Percentiles rank a stretch among this genome's conserved stretches.
phyloP scores from a whole-genome alignment of 306 rosid species.

The Trifolium fragiferum region DNA sequence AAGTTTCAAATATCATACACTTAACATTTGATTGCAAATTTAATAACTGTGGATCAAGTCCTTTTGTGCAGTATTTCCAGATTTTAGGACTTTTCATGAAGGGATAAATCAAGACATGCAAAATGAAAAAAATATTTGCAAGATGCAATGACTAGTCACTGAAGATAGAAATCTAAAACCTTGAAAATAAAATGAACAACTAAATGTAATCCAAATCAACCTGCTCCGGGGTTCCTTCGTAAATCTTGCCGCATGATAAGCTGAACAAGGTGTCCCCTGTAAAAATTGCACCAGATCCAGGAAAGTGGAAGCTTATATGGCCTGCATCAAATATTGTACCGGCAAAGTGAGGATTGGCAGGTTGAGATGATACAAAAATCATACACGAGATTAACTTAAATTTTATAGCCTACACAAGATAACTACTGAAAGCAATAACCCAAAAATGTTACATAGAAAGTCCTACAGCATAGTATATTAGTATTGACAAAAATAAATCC shows the following conservation, averaged over 20 bases:
- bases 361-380: constrained; percentile 32
- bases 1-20: constrained; percentile 28
- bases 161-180: constrained; percentile 30
- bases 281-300: constrained; percentile 84
- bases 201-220: constrained; percentile 52
- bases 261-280: constrained; percentile 96
- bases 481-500: constrained; percentile 31
- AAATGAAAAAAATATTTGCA: constrained; percentile 8
- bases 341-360: background rate
- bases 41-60: constrained; percentile 15
- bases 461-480: constrained; percentile 4
- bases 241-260: constrained; percentile 94
- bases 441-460: constrained; percentile 11
- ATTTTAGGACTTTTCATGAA: constrained; percentile 17
- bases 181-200: constrained; percentile 29
- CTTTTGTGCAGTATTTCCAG: constrained; percentile 29
- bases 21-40: background rate
- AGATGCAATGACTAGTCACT: constrained; percentile 13
- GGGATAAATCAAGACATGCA: constrained; percentile 23
- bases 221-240: constrained; percentile 94
- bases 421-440: constrained; percentile 9
- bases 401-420: constrained; percentile 27
- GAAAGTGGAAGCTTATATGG: constrained; percentile 91
- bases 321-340: constrained; percentile 55
- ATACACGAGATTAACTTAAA: background rate